Base-by-base conservation (phyloP, 495 filamentous ascomycete species). In the Tetracladium marchalianum region DNA sequence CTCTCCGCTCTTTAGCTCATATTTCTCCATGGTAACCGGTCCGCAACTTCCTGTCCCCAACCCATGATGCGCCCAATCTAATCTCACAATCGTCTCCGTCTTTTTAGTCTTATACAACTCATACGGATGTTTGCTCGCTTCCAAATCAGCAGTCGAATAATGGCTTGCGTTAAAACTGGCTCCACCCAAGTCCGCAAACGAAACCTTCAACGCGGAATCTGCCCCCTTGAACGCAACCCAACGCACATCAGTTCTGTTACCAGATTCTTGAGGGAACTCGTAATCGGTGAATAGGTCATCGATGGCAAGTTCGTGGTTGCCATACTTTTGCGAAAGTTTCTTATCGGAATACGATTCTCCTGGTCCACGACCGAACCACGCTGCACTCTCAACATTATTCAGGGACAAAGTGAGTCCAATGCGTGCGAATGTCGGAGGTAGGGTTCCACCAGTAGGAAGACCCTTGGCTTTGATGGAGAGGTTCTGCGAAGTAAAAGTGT, bases 181-280 rank as follows among this genome's bases (percentile, higher is more conserved):
- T 37, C 60, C 71, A 8, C 65, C 56, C 17, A 65, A 57, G 0
- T 63, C 61, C 4, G 62, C 67, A 40, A 65, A 72, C 1, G 55
- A 46, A 6, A 65, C 70, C 4, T 65, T 53, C 34, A 57, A 16
- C 10, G 33, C 22, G 15, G n/a, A 11, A 3, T 40, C 17, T 15
- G 37, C 47, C 1, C 44, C 48, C 5, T 49, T 37, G 54, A 75
- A 67, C 52, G 73, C 62, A 15, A 82, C 64, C 74, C 78, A 83
- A 15, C 73, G 55, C 4, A 72, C 72, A 44, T 83, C 81, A 5
- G 72, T 75, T n/a, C 80, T 56, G 50, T 83, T 82, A 0, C 77
- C 77, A 22, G 59, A 67, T 34, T 85, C 82, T 56, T 85, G 82
- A 10, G 82, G 82, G 39, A 76, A 76, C 46, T 85, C 82, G 54